Conservation (phyloP, 495 filamentous ascomycete genomes). For the Penicillium bialowiezense region DNA sequence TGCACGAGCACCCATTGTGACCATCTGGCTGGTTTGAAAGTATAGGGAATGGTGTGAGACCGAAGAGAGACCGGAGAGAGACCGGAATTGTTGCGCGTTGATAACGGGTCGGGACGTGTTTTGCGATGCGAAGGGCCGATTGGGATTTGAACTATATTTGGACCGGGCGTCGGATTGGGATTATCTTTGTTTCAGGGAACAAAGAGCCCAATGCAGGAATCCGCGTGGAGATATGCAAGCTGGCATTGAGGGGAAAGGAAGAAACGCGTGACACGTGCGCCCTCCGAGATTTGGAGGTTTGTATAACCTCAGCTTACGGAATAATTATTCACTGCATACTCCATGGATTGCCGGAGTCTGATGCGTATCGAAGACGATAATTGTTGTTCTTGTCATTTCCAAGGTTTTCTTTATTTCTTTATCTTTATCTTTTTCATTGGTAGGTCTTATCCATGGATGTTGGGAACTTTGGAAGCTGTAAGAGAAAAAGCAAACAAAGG, state of each 20-base stretch:
- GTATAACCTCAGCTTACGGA: not conserved
- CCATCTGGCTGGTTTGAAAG: no score
- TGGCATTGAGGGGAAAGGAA: not conserved
- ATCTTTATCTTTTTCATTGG: not conserved
- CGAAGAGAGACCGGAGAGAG: not conserved
- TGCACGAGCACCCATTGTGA: conserved; percentile 12
- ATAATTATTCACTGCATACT: no score
- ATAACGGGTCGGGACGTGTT: conserved; percentile 2
- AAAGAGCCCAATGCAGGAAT: not conserved
- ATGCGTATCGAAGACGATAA: no score
- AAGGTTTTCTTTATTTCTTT: not conserved
- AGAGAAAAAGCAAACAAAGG: not conserved
- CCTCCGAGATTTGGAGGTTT: not conserved
- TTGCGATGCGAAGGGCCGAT: not conserved
- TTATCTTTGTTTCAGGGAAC: not conserved
- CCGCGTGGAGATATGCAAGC: no score
- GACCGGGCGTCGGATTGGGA: no score
- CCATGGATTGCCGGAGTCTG: no score
- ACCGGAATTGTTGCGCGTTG: not conserved
- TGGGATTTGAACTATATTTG: not conserved
- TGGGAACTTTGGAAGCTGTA: not conserved
- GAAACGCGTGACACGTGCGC: conserved; percentile 15
- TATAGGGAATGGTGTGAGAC: no score
- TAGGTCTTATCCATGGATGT: no score
- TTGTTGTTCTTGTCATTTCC: no score